Evolutionary conservation across 2,329 filamentous ascomycete genomes (phyloP), one percentile per base, ranked within the genome.

Genomic region (Periconia sp.): DNA sequence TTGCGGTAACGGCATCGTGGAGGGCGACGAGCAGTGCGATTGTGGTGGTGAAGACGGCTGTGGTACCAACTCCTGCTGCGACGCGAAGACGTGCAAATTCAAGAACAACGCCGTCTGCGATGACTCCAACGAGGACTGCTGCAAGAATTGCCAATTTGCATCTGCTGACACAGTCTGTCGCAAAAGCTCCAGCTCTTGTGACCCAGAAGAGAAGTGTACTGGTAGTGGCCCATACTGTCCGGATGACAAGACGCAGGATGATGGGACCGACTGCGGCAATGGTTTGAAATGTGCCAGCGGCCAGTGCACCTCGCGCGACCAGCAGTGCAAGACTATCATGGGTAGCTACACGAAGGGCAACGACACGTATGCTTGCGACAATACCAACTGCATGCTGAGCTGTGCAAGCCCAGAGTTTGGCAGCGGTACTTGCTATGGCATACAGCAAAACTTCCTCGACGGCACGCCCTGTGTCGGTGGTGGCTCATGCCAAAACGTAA

Each of bases 1-100:
- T 65, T 99, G 94, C 70, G 94, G 94, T 44, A 99, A 99, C 70
- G 94, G 94, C 40, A 97, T 99, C 54, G 94, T 99, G 36, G 94
- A 97, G 72, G 77, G 81, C 13, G 94, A 90, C 51, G 94, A 99
- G 72, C 88, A 99, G 39, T 99, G 94, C 71, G 94, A 99, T 71
- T 99, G 94, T 62, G 94, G 94, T 50, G 92, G 92, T 40, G 73
- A 77, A 11, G 71, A 75, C 11, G 82, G 82, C 26, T 99, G 94
- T 66, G 82, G 77, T 17, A 71, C 78, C 60, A 94, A 97, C 71
- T 63, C 69, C 11, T 99, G 94, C 77, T 99, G 94, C 72, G 80
- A 99, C 58, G 73, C 91, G 1, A 81, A 72, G 3, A 97, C 94
- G 0, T 99, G 94, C 82, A 89, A 85, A 61, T 96, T 95, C 77